Conservation (phyloP, 1,284 basidiomycete genomes). For the Trichosporon sp. region DNA sequence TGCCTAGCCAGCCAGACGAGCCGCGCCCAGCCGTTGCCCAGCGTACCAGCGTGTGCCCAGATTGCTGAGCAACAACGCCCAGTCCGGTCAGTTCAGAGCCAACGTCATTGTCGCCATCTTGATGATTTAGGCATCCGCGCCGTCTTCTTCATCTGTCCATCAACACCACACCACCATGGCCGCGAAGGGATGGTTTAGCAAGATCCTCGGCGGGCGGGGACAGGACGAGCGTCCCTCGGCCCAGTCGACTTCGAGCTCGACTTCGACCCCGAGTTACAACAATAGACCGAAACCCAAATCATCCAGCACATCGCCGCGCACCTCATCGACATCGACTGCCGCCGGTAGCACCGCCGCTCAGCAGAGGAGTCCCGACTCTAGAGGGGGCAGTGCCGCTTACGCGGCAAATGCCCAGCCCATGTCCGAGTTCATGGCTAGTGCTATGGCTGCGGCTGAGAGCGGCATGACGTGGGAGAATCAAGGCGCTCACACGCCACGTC, state of each 20-base stretch:
- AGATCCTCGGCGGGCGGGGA: neutral
- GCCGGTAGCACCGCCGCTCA: neutral
- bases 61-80: too few relatives aligned
- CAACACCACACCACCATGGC: neutral
- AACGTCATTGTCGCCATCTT: neutral
- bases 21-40: neutral
- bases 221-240: neutral
- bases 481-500: neutral
- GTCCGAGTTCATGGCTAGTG: slow-evolving; percentile 12
- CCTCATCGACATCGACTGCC: neutral
- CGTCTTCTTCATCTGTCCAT: neutral
- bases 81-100: too few relatives aligned
- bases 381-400: neutral
- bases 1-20: too few relatives aligned
- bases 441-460: slow-evolving; percentile 10
- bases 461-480: slow-evolving; percentile 5
- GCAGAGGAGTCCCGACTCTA: neutral
- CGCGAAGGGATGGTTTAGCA: neutral
- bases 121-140: neutral
- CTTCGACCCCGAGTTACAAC: too few relatives aligned
- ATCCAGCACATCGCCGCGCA: neutral
- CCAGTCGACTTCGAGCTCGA: neutral
- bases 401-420: neutral
- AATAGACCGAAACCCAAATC: neutral
- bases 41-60: neutral